Conservation (phyloP, 768 basidiomycete genomes). For the Melanogaster broomeanus region DNA sequence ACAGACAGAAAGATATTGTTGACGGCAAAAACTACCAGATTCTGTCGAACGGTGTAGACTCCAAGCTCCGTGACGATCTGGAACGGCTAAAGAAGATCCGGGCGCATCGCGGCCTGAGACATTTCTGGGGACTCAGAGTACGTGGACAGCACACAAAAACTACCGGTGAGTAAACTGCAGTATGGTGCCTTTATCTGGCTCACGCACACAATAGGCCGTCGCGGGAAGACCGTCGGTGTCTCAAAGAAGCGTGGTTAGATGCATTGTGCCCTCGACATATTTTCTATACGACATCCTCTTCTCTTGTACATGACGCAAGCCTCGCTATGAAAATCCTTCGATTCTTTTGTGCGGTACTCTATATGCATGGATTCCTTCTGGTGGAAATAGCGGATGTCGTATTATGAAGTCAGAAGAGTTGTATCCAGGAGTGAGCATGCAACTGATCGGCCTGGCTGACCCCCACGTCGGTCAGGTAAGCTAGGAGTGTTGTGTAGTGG, state of each 20-base stretch:
- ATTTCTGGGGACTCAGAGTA: conserved; percentile 94
- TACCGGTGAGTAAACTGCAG: conserved; percentile 61
- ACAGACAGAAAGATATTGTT: conserved; percentile 97
- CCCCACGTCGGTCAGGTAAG: no score
- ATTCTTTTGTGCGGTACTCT: no score
- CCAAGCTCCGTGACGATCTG: conserved; percentile 96
- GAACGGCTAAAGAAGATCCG: conserved; percentile 99
- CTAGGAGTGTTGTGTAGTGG: no score
- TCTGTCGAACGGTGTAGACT: conserved; percentile 95
- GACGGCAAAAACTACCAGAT: conserved; percentile 98
- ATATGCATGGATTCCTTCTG: no score
- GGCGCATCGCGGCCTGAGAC: conserved; percentile 90
- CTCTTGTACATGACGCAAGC: no score
- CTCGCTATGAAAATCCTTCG: no score
- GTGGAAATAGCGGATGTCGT: no score
- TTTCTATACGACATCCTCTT: conserved; percentile 8
- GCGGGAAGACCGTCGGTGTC: conserved; percentile 95
- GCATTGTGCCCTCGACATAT: neutral
- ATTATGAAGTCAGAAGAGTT: no score
- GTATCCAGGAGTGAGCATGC: no score
- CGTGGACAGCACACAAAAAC: conserved; percentile 99
- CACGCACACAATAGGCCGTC: conserved; percentile 61
- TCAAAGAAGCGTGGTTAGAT: conserved; percentile 81
- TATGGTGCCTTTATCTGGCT: neutral
- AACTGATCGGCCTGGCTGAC: no score